phyloP scores from a whole-genome alignment of 2,329 filamentous ascomycete genomes.

The Aureobasidium sp. region DNA sequence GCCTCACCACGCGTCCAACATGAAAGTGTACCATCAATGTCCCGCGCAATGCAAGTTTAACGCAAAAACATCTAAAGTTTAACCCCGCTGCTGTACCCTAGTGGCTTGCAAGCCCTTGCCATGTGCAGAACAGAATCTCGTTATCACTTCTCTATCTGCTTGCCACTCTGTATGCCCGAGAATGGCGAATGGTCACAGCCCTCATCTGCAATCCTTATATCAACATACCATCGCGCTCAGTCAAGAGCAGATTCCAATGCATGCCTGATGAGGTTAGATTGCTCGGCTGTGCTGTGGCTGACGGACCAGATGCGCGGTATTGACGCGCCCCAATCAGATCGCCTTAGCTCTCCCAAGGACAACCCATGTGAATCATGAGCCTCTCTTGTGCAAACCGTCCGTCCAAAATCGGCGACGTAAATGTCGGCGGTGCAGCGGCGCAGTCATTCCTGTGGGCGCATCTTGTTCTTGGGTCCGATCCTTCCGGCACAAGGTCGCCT shows the following conservation, averaged over 20 bases:
- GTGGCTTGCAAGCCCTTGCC: neutral
- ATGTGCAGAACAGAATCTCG: neutral
- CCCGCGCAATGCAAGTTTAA: neutral
- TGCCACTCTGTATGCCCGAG: neutral
- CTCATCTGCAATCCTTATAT: neutral
- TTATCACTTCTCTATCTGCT: neutral
- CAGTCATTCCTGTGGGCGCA: neutral
- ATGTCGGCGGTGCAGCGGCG: neutral
- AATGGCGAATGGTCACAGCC: neutral
- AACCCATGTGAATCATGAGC: neutral
- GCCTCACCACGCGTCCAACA: neutral
- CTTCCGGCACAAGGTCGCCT: conserved; percentile 6
- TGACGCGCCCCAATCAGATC: conserved; percentile 4
- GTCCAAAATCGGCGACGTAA: neutral
- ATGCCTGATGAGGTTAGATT: neutral
- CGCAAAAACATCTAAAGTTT: neutral
- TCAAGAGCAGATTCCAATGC: neutral
- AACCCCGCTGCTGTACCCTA: conserved; percentile 7
- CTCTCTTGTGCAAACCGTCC: neutral
- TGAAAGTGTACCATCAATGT: neutral
- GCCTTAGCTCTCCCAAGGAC: neutral
- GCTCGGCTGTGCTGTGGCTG: neutral
- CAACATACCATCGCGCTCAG: neutral
- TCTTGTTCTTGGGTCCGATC: conserved; percentile 8
- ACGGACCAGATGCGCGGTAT: neutral